These are phyloP conservation scores for Sporothrix mexicana DNA, from an alignment of 2,329 filamentous ascomycete species.

Conservation along the genomic window DNA sequence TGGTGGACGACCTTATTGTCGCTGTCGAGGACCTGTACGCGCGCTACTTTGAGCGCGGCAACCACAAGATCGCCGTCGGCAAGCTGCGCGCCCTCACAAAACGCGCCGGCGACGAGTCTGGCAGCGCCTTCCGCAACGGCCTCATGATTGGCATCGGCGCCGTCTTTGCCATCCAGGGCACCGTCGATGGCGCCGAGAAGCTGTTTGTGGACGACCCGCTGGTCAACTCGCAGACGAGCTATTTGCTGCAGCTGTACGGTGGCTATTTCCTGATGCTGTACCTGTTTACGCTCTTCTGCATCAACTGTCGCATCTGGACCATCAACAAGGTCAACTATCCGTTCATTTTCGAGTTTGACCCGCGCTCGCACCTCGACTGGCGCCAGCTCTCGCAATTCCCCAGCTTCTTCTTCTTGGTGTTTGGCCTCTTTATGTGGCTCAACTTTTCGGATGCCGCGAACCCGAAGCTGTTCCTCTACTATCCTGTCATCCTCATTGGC, in stretches of 20 bases:
- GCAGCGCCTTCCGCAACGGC: constrained; percentile 65
- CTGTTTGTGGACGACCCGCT: constrained; percentile 55
- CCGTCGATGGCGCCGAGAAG: constrained; percentile 65
- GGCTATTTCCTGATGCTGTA: constrained; percentile 88
- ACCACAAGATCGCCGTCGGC: constrained; percentile 86
- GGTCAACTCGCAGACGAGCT: constrained; percentile 63
- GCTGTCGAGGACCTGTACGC: constrained; percentile 90
- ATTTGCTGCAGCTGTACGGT: constrained; percentile 86
- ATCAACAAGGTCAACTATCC: constrained; percentile 89
- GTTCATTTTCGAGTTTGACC: constrained; percentile 97
- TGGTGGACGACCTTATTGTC: constrained; percentile 79
- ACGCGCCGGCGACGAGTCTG: constrained; percentile 62
- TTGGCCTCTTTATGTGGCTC: constrained; percentile 84
- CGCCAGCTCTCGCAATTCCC: constrained; percentile 85
- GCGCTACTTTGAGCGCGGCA: constrained; percentile 90
- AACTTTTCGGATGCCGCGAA: constrained; percentile 78
- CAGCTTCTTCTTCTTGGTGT: constrained; percentile 77
- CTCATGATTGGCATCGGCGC: constrained; percentile 71
- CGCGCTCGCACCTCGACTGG: constrained; percentile 86
- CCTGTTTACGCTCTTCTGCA: constrained; percentile 80
- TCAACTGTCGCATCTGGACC: constrained; percentile 85
- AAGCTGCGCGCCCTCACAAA: constrained; percentile 78
- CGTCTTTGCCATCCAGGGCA: constrained; percentile 69
- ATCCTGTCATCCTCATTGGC: constrained; percentile 78
- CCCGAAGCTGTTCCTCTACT: constrained; percentile 78